phyloP scores from a whole-genome alignment of 345 rosid species.

The Citrus mangshanensis region DNA sequence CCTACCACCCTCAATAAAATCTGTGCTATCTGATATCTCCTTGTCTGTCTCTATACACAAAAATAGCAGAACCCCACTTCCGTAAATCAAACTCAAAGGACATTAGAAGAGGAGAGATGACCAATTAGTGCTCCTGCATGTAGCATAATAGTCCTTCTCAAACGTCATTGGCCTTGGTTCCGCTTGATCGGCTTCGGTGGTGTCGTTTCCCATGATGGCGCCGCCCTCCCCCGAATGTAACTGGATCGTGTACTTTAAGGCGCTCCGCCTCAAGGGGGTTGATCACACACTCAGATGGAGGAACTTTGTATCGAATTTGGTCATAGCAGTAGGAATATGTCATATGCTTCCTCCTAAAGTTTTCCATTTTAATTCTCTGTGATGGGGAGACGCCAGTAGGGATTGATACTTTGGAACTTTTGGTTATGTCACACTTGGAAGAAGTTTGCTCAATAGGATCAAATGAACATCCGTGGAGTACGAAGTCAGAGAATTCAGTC shows the following conservation, averaged over 20 bases:
- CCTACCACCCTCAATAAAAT: conserved; percentile 21
- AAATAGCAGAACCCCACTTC: conserved; percentile 16
- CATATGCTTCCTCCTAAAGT: conserved; percentile 68
- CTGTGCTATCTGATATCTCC: conserved; percentile 19
- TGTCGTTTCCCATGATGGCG: conserved; percentile 49
- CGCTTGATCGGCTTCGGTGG: conserved; percentile 35
- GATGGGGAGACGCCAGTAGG: conserved; percentile 37
- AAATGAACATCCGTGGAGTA: conserved; percentile 82
- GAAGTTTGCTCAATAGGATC: conserved; percentile 67
- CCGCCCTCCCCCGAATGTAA: conserved; percentile 65
- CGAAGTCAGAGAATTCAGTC: conserved; percentile 57
- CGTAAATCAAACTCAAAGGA: neutral
- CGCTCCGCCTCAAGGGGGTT: conserved; percentile 56
- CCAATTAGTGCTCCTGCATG: neutral
- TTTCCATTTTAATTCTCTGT: conserved; percentile 62
- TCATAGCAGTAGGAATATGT: conserved; percentile 96
- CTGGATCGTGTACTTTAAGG: conserved; percentile 66
- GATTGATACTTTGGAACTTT: conserved; percentile 21
- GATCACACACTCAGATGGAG: conserved; percentile 65
- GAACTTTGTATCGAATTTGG: conserved; percentile 58
- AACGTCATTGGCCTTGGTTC: conserved; percentile 11
- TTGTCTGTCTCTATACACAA: conserved; percentile 35
- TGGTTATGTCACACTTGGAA: conserved; percentile 47
- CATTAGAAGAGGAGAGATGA: neutral
- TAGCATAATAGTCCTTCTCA: conserved; percentile 3